Evolutionary conservation across 2,329 filamentous ascomycete species (phyloP), one percentile per base, ranked within the genome.

Genomic region (Bipolaris bicolor): DNA sequence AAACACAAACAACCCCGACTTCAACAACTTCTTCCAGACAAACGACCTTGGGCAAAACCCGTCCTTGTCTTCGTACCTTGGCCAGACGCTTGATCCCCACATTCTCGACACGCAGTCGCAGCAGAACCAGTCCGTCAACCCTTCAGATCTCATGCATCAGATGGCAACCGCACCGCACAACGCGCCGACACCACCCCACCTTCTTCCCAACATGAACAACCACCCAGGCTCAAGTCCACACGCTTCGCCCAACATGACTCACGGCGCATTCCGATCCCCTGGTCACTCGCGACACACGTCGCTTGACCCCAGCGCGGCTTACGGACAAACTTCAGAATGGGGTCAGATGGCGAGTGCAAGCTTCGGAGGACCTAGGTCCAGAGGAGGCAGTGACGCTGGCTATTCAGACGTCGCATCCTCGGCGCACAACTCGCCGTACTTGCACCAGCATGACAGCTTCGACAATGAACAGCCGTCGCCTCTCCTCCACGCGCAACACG

Each of bases 341-440:
- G 80, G 81, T 33, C 81, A 80, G 70, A 83, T 84, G 65, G 78
- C 80, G n/a, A 44, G 43, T 31, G 49, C 47, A 36, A 79, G 82
- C 58, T 97, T 96, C 71, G 89, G 91, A 64, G 83, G 86, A n/a
- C 94, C 97, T 73, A 86, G 92, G 66, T 55, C 51, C 11, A 87
- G 93, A 69, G 88, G 86, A 36, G 90, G 91, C 1, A 97, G 93
- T n/a, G 94, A 97, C 64, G 78, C 80, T 65, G 78, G 80, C 7
- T 92, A 89, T 69, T 97, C 92, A 2, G 94, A 97, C 65, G 88
- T 97, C 16, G 50, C 55, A 5, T 97, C 86, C 2, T 96, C 92
- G 16, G 90, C 88, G 15, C 88, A 90, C 20, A 90, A 88, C 22
- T 97, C 94, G 16, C 94, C 94, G 3, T 92, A 91, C 70, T 79